Evolutionary conservation across 1,139 yeast species (phyloP).

Genomic region (Candida sp.): DNA sequence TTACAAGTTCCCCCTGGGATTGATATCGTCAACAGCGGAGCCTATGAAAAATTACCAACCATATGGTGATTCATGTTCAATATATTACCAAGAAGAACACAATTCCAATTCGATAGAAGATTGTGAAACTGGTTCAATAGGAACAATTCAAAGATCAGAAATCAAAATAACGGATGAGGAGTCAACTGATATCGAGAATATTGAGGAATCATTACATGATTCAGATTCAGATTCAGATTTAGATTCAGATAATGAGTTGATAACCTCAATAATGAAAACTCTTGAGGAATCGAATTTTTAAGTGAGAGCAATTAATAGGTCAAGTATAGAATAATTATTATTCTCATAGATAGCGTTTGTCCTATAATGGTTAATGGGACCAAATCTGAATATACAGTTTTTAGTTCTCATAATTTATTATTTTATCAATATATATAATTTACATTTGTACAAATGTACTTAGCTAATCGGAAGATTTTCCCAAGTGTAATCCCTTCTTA

Average conservation of each 20-base stretch:
- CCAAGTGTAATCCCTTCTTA: constrained; percentile 35
- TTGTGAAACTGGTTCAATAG: not conserved
- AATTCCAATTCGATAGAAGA: not conserved
- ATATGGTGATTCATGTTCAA: not conserved
- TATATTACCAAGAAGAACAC: not conserved
- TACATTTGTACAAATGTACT: not conserved
- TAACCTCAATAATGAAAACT: constrained; percentile 4
- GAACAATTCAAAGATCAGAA: not conserved
- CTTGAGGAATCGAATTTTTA: not conserved
- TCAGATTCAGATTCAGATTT: constrained; percentile 20
- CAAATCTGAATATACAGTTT: no score
- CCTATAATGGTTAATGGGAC: no score
- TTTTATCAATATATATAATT: not conserved
- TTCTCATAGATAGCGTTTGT: no score
- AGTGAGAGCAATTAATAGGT: no score
- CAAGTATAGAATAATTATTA: no score
- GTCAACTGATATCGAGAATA: not conserved
- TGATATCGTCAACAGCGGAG: constrained; percentile 33
- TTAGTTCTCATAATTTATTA: no score
- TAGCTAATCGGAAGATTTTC: constrained; percentile 3
- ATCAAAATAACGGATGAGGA: not conserved
- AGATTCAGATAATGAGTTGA: constrained; percentile 24
- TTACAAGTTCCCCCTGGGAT: constrained; percentile 30
- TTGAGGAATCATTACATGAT: constrained; percentile 3
- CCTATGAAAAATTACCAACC: not conserved